These are phyloP conservation scores for Pyrenochaeta sp. DNA, from an alignment of 2,329 filamentous ascomycete species.

Conservation along the genomic window DNA sequence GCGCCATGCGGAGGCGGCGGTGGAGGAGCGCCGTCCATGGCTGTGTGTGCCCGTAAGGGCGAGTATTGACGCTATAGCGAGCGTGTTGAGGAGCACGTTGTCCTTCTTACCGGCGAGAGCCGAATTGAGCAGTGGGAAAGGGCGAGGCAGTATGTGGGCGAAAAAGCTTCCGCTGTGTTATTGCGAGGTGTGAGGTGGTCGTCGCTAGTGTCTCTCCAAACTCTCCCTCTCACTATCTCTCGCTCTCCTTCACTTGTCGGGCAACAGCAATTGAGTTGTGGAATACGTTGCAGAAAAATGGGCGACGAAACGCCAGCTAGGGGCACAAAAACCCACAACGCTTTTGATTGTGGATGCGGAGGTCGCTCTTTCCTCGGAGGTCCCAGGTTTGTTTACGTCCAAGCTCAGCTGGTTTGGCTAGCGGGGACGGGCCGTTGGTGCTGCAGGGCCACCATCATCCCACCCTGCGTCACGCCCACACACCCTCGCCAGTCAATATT, in stretches of 20 bases:
- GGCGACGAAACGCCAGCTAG: conserved; percentile 2
- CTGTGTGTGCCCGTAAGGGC: conserved; percentile 36
- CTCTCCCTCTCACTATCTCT: not conserved
- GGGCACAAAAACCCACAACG: too few species aligned
- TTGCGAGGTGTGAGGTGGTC: conserved; percentile 17
- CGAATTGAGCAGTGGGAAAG: conserved; percentile 14
- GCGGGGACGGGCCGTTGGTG: conserved; percentile 20
- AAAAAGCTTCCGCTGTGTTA: conserved; percentile 38
- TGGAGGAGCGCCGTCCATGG: conserved; percentile 66
- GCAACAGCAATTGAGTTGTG: conserved; percentile 9
- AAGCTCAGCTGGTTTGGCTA: conserved; percentile 16
- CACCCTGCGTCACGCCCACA: conserved; percentile 21
- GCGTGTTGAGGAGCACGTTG: conserved; percentile 8
- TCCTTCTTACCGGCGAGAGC: conserved; percentile 5
- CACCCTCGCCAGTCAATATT: conserved; percentile 9
- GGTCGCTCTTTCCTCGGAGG: conserved; percentile 5
- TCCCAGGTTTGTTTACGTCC: conserved; percentile 26
- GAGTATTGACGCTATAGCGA: conserved; percentile 22
- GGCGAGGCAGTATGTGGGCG: conserved; percentile 28
- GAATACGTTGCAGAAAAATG: conserved; percentile 11
- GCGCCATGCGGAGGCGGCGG: conserved; percentile 87
- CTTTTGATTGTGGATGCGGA: conserved; percentile 8
- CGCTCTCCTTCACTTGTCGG: not conserved
- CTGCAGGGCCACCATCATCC: conserved; percentile 16
- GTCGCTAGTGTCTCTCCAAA: too few species aligned